Conservation (phyloP, 2,329 filamentous ascomycete genomes). For the Aspergillus neoniger region DNA sequence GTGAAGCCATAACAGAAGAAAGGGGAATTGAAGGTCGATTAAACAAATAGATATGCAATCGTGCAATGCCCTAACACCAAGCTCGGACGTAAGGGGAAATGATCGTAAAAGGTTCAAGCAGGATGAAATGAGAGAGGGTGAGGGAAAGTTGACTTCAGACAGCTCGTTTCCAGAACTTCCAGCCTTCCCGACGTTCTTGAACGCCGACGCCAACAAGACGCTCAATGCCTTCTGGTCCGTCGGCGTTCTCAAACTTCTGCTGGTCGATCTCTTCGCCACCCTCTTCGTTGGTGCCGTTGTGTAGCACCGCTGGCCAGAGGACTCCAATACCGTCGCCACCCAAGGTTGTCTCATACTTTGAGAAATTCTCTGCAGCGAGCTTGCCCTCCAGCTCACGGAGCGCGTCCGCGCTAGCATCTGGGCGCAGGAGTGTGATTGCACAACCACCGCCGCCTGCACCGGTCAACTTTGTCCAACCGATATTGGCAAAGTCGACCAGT, state of each 20-base stretch:
- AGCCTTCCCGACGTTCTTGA: conserved; percentile 70
- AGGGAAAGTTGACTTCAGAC: neutral
- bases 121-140: conserved; percentile 1
- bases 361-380: conserved; percentile 72
- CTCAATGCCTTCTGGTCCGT: conserved; percentile 83
- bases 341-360: conserved; percentile 83
- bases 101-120: conserved; percentile 1
- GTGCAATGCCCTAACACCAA: conserved; percentile 5
- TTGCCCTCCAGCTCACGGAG: conserved; percentile 65
- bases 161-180: conserved; percentile 76
- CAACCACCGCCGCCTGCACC: conserved; percentile 95
- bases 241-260: conserved; percentile 81
- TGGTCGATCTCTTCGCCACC: conserved; percentile 92
- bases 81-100: neutral
- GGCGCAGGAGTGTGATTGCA: conserved; percentile 85
- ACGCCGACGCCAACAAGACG: conserved; percentile 77
- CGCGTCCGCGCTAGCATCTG: conserved; percentile 59
- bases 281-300: conserved; percentile 77
- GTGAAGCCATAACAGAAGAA: neutral
- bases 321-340: conserved; percentile 94
- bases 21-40: conserved; percentile 6
- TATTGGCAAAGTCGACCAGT: conserved; percentile 81
- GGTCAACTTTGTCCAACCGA: conserved; percentile 97
- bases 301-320: conserved; percentile 86
- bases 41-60: neutral